These are phyloP conservation scores for Emergomyces africanus DNA, from an alignment of 2,329 filamentous ascomycete genomes.

Conservation along the genomic window DNA sequence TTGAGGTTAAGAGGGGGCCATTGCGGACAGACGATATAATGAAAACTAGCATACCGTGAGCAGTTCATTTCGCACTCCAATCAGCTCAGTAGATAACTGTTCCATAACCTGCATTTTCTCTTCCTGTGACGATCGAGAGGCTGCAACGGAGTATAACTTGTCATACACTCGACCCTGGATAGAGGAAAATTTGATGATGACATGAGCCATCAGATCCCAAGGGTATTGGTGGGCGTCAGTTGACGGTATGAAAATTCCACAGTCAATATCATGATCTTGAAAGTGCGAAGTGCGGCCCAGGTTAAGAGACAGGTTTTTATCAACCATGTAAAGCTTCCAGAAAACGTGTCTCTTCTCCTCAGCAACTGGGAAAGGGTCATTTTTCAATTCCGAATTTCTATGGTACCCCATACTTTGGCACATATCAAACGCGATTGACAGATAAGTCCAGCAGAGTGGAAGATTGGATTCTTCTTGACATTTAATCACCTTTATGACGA, in stretches of 20 bases:
- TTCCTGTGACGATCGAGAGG: constrained; percentile 9
- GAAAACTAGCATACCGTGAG: constrained; percentile 9
- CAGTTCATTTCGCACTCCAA: constrained; percentile 14
- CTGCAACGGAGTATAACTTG: constrained; percentile 34
- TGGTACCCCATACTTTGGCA: constrained; percentile 52
- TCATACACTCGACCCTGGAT: constrained; percentile 49
- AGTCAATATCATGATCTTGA: constrained; percentile 46
- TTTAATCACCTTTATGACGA: constrained; percentile 39
- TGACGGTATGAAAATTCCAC: constrained; percentile 24
- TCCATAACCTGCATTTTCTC: constrained; percentile 11
- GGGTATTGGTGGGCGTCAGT: constrained; percentile 10
- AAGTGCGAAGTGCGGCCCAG: constrained; percentile 46
- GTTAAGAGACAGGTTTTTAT: constrained; percentile 46
- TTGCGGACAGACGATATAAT: background rate
- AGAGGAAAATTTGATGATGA: constrained; percentile 44
- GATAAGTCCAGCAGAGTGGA: constrained; percentile 49
- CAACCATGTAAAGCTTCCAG: constrained; percentile 46
- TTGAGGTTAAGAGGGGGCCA: constrained; percentile 10
- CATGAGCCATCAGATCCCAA: constrained; percentile 37
- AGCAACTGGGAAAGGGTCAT: constrained; percentile 14
- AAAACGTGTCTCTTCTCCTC: constrained; percentile 31
- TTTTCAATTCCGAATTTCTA: constrained; percentile 22
- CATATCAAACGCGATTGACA: constrained; percentile 44
- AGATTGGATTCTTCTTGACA: constrained; percentile 50
- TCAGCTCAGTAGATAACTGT: constrained; percentile 13